These are phyloP conservation scores for Physaria fendleri DNA, from an alignment of 345 rosid species.

Conservation along the genomic window DNA sequence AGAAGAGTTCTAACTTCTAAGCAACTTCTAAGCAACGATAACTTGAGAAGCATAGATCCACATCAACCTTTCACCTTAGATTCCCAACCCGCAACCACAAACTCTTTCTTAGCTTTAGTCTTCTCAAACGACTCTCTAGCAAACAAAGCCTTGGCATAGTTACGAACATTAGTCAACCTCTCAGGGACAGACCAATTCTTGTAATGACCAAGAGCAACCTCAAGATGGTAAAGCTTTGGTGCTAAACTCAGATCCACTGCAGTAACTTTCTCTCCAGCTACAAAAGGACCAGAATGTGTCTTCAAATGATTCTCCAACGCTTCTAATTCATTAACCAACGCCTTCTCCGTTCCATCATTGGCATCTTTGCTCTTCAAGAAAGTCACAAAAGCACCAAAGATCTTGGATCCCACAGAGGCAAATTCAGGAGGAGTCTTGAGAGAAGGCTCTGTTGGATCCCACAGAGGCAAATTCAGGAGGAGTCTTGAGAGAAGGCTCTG, in stretches of 20 bases:
- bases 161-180: slow-evolving; percentile 47
- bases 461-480: slow-evolving; percentile 63
- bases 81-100: slow-evolving; percentile 26
- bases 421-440: slow-evolving; percentile 61
- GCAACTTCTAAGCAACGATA: background rate
- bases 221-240: slow-evolving; percentile 86
- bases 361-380: slow-evolving; percentile 83
- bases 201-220: slow-evolving; percentile 70
- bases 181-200: slow-evolving; percentile 84
- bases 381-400: slow-evolving; percentile 55
- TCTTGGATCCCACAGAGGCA: slow-evolving; percentile 64
- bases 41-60: background rate
- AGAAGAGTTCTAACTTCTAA: background rate
- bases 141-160: slow-evolving; percentile 49
- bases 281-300: slow-evolving; percentile 66
- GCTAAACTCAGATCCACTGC: slow-evolving; percentile 74
- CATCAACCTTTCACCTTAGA: slow-evolving; percentile 22
- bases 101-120: slow-evolving; percentile 41
- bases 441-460: slow-evolving; percentile 76
- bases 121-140: slow-evolving; percentile 59
- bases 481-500: slow-evolving; percentile 61
- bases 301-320: slow-evolving; percentile 71
- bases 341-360: slow-evolving; percentile 68
- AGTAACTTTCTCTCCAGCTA: slow-evolving; percentile 72
- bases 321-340: slow-evolving; percentile 63